Evolutionary conservation across 2,329 filamentous ascomycete species (phyloP).

Genomic region (Ophiocordyceps camponoti-saundersi): DNA sequence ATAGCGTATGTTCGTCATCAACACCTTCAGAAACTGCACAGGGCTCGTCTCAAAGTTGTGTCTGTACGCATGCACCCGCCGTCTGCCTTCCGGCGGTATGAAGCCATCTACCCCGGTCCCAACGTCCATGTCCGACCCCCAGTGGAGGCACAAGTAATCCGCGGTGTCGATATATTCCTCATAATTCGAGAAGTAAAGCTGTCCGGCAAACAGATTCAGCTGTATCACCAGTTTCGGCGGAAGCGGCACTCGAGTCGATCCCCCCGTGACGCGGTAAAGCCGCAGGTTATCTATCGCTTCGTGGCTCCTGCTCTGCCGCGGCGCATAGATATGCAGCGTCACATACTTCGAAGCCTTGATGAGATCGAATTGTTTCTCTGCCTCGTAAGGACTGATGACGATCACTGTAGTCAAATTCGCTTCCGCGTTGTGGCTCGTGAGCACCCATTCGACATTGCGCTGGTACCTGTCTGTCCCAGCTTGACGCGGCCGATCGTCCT

Average conservation of each 20-base stretch:
- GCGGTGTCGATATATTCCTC: not conserved
- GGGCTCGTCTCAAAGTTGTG: not conserved
- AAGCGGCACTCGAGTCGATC: not conserved
- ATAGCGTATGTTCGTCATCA: not conserved
- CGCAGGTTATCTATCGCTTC: slow-evolving; percentile 5
- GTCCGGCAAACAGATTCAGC: slow-evolving; percentile 1
- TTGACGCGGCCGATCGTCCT: not conserved
- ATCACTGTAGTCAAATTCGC: slow-evolving; percentile 16
- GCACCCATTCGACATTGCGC: slow-evolving; percentile 9
- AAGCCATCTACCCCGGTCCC: not conserved
- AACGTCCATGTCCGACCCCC: not conserved
- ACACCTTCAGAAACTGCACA: not conserved
- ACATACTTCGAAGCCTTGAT: slow-evolving; percentile 19
- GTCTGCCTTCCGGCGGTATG: not conserved
- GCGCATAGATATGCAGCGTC: slow-evolving; percentile 32
- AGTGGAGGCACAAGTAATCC: not conserved
- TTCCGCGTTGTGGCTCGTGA: slow-evolving; percentile 1
- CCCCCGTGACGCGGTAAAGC: slow-evolving; percentile 6
- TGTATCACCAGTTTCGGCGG: not conserved
- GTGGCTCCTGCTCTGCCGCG: slow-evolving; percentile 20
- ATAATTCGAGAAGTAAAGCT: not conserved
- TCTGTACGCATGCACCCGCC: not conserved
- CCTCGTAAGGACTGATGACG: slow-evolving; percentile 44
- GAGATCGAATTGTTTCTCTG: slow-evolving; percentile 25
- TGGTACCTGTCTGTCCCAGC: slow-evolving; percentile 6